These are phyloP conservation scores for Mycena polygramma DNA, from an alignment of 768 basidiomycete genomes.

Conservation along the genomic window DNA sequence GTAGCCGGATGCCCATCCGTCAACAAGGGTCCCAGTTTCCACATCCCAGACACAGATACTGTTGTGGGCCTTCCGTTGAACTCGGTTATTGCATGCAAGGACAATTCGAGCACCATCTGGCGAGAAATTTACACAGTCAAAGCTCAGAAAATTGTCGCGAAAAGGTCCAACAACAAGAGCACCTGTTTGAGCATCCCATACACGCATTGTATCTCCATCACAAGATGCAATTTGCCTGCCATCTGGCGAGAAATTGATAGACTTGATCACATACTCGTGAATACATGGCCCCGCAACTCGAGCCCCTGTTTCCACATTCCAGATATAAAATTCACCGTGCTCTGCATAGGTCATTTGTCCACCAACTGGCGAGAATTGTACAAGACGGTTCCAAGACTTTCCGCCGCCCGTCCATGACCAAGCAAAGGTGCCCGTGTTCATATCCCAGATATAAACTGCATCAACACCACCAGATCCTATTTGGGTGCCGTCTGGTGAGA, in stretches of 20 bases:
- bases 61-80: too few relatives aligned
- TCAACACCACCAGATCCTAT: not conserved
- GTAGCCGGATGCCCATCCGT: not conserved
- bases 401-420: too few relatives aligned
- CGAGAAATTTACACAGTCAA: not conserved
- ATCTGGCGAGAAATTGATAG: too few relatives aligned
- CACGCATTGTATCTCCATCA: not conserved
- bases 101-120: not conserved
- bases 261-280: too few relatives aligned
- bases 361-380: too few relatives aligned
- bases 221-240: too few relatives aligned
- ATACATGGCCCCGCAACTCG: too few relatives aligned
- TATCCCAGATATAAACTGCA: too few relatives aligned
- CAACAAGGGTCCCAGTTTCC: not conserved
- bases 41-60: not conserved
- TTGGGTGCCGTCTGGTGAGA: not conserved
- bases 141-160: not conserved
- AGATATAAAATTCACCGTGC: not conserved
- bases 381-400: too few relatives aligned
- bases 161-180: not conserved
- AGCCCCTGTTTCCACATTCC: not conserved
- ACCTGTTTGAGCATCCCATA: not conserved
- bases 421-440: too few relatives aligned
- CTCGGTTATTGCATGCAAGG: not conserved
- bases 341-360: too few relatives aligned